phyloP scores from a whole-genome alignment of 2,329 filamentous ascomycete genomes.

The Colletotrichum gloeosporioides region DNA sequence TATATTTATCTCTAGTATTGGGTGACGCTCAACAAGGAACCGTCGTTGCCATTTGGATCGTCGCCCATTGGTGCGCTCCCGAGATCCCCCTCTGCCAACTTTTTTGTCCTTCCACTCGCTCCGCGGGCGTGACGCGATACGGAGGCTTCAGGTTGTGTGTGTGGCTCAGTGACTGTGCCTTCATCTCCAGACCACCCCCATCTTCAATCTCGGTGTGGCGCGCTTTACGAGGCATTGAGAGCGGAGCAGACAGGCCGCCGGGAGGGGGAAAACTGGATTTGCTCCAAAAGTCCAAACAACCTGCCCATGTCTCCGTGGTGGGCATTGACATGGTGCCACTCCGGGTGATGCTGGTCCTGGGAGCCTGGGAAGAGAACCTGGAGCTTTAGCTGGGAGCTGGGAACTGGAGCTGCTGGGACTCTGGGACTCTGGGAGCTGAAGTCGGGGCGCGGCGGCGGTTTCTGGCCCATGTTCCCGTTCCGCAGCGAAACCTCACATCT shows the following conservation, averaged over 20 bases:
- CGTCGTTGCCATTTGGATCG: not conserved
- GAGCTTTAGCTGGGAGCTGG: not conserved
- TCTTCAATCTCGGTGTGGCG: not conserved
- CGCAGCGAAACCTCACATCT: not conserved
- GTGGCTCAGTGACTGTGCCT: not conserved
- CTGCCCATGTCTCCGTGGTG: not conserved
- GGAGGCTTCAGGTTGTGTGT: not conserved
- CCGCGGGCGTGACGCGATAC: not conserved
- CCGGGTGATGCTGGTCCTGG: not conserved
- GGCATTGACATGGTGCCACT: not conserved
- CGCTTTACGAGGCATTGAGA: not conserved
- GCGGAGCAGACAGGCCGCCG: not conserved
- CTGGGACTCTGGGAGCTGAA: not conserved
- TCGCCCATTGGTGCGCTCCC: not conserved
- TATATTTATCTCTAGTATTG: constrained; percentile 10
- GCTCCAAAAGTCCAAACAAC: not conserved
- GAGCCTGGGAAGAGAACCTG: not conserved
- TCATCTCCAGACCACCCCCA: not conserved
- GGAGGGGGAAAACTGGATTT: not conserved
- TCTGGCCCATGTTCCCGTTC: not conserved
- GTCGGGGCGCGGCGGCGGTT: not conserved
- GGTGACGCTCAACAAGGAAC: not conserved
- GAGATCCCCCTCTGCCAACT: constrained; percentile 5
- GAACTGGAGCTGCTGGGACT: not conserved
- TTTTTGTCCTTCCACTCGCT: not conserved